Base-by-base conservation (phyloP, 352 stramenopile genomes). In the Phytophthora constricta region DNA sequence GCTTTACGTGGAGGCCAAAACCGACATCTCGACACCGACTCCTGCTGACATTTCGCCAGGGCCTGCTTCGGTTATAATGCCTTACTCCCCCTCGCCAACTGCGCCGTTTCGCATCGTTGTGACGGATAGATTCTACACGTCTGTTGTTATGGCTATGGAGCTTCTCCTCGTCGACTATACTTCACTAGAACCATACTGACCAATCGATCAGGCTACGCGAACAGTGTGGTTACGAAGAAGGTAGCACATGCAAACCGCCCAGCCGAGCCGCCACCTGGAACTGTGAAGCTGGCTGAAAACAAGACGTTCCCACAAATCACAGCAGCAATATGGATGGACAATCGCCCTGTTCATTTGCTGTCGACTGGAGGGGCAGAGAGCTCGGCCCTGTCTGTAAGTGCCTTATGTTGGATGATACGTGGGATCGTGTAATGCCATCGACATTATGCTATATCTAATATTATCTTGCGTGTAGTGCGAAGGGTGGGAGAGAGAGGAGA, bases 41-140 rank as follows among this genome's bases (percentile, higher is more conserved):
- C 37, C 37, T 20, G 37, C 37, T 45, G 37, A 45, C 17, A 45
- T n/a, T 20, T 45, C 37, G 7, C 5, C 37, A 5, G 37, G 37
- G 4, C 5, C 37, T 45, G 37, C 37, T 7, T 5, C 37, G 17
- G 37, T 45, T 13, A 39, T 39, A 17, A 45, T 46, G n/a, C 13
- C 27, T 14, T 45, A 46, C 31, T 31, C 42, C 46, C 23, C 25
- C 47, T 23, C 51, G 43, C 14, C 41, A 58, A 26, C 54, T 58
- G 25, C 48, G 33, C 47, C 58, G 52, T 46, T 37, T 17, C 41
- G 49, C 5, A 26, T 56, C 7, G 58, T 66, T 1, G 42, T 66
- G 0, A 66, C 58, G 7, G 50, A 66, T 56, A 39, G 58, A 0
- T 66, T 66, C 22, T 66, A 53, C 13, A 68, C 51, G n/a, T 68